Evolutionary conservation across 345 rosid species (phyloP), one percentile per base, ranked within the genome.

Genomic region (Populus alba): DNA sequence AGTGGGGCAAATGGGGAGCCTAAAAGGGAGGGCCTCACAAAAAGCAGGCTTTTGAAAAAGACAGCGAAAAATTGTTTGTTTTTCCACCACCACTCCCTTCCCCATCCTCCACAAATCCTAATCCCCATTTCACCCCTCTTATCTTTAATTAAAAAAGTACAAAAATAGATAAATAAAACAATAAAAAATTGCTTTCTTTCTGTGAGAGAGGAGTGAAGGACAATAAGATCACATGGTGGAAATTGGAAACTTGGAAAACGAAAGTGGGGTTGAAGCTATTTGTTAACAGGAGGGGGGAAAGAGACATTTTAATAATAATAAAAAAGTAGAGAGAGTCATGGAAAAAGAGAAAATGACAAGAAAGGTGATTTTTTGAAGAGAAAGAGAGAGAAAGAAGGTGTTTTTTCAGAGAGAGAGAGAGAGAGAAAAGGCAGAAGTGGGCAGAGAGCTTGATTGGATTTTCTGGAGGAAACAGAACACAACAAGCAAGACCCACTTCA

Each of bases 401-500:
- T 41, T 41, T 9, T 41, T 41, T 2, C n/a, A n/a, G n/a, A n/a
- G n/a, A 7, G 61, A 22, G 63, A n/a, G 27, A 61, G 31, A 75
- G 61, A 13, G 4, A 23, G 43, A 25, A 11, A 27, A 53, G 45
- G 33, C 7, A 68, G 23, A 6, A 6, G 78, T 45, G 73, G 33
- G 39, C 70, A 43, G n/a, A 43, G n/a, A 22, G 67, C 72, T 78
- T 80, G 73, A 70, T 79, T 80, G 84, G 90, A 88, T 81, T 74
- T 87, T 78, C 82, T 81, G 41, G 79, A 66, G 85, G 61, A 57
- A 66, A 70, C 75, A 59, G 68, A 79, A 41, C 66, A 51, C 29
- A 27, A 65, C 70, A 75, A n/a, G 22, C 31, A 70, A 76, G 78
- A 80, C 88, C 85, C 86, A 81, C 88, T 86, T 78, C 77, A 62